These are phyloP conservation scores for Pilatotrama ljubarskyi DNA, from an alignment of 768 basidiomycete species.

Conservation along the genomic window DNA sequence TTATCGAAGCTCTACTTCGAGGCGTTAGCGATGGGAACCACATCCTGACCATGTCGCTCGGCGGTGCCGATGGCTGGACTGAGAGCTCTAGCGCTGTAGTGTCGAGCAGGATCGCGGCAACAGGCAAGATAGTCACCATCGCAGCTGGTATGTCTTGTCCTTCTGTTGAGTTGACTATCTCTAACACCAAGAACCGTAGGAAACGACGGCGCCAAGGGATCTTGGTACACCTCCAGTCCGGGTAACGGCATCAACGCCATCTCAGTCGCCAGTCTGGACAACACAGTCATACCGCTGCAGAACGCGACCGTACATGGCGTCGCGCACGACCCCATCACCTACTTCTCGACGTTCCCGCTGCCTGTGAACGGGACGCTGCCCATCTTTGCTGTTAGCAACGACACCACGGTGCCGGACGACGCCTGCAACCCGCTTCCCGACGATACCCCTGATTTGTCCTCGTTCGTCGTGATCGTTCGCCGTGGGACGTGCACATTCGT, in stretches of 20 bases:
- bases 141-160: constrained; percentile 53
- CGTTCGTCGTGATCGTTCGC: constrained; percentile 55
- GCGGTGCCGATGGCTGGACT: constrained; percentile 65
- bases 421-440: constrained; percentile 60
- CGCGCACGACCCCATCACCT: constrained; percentile 49
- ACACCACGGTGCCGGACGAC: constrained; percentile 53
- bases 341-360: constrained; percentile 53
- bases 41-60: constrained; percentile 67
- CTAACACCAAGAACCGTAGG: constrained; percentile 14
- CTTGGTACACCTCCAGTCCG: constrained; percentile 60
- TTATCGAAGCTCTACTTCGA: constrained; percentile 51
- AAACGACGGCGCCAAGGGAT: constrained; percentile 51
- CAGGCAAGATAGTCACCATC: constrained; percentile 62
- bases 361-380: constrained; percentile 46
- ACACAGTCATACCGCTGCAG: constrained; percentile 59
- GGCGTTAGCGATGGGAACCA: constrained; percentile 56
- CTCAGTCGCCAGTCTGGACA: constrained; percentile 55
- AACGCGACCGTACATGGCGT: constrained; percentile 53
- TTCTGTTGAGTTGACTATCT: constrained; percentile 28
- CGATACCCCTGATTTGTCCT: constrained; percentile 52
- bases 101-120: constrained; percentile 54
- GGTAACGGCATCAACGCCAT: constrained; percentile 58
- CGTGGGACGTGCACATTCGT: constrained; percentile 61
- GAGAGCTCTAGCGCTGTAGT: constrained; percentile 54
- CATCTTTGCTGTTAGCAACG: constrained; percentile 59